A percentile compares a stretch with the other conserved stretches of the same genome.
These are phyloP conservation scores for Suhomyces coccinellae DNA, from an alignment of 1,139 yeast genomes.

Conservation along the genomic window DNA sequence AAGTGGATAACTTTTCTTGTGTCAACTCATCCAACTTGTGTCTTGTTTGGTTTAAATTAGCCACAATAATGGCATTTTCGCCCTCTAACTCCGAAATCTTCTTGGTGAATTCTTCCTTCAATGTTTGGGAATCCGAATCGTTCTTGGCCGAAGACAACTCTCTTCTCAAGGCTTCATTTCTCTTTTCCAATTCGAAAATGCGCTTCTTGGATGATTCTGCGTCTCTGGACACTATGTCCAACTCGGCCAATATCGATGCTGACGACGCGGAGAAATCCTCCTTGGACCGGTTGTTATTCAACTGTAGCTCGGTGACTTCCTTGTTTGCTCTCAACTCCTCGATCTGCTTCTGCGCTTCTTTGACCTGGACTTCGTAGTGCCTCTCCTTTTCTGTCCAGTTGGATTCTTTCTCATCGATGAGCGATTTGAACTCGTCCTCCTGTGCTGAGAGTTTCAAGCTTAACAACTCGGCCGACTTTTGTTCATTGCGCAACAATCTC, in stretches of 20 bases:
- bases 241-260: conserved; percentile 46
- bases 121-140: conserved; percentile 36
- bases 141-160: conserved; percentile 58
- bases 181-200: conserved; percentile 67
- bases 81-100: conserved; percentile 60
- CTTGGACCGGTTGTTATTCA: conserved; percentile 28
- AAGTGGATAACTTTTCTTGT: conserved; percentile 34
- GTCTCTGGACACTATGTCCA: conserved; percentile 71
- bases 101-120: conserved; percentile 37
- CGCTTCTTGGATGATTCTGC: conserved; percentile 72
- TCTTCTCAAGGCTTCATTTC: conserved; percentile 73
- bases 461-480: conserved; percentile 54
- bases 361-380: conserved; percentile 44
- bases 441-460: conserved; percentile 50
- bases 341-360: conserved; percentile 48
- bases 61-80: conserved; percentile 64
- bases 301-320: conserved; percentile 53
- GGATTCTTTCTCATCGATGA: conserved; percentile 61
- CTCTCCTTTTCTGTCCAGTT: conserved; percentile 59
- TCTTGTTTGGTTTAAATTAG: conserved; percentile 58
- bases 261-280: conserved; percentile 18
- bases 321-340: conserved; percentile 57
- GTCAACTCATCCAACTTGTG: conserved; percentile 32
- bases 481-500: conserved; percentile 58
- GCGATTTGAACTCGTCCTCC: conserved; percentile 60